Evolutionary conservation across 2,329 filamentous ascomycete species (phyloP).

Genomic region (Fusarium robinianum): DNA sequence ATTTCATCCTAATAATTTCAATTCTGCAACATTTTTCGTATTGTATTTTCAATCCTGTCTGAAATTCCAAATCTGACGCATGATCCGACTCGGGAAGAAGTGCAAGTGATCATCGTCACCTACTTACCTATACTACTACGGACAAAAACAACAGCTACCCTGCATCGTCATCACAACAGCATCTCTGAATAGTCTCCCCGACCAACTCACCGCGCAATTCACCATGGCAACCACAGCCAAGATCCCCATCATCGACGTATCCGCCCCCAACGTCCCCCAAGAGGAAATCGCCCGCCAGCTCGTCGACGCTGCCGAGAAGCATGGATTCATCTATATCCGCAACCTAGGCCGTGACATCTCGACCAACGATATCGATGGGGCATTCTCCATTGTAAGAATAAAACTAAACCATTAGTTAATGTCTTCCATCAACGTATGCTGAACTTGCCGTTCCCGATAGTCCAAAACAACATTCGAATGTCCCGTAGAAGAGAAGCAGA

Average conservation of each 20-base stretch:
- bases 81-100: no score
- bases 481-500: slow-evolving; percentile 71
- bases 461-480: slow-evolving; percentile 73
- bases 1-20: no score
- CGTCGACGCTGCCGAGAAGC: slow-evolving; percentile 77
- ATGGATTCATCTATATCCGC: slow-evolving; percentile 89
- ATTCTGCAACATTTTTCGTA: no score
- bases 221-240: slow-evolving; percentile 42
- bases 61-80: no score
- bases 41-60: no score
- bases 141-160: no score
- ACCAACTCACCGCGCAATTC: background rate
- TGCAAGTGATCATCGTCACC: no score
- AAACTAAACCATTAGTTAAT: background rate
- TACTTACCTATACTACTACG: no score
- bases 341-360: slow-evolving; percentile 74
- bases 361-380: slow-evolving; percentile 65
- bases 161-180: slow-evolving; percentile 1
- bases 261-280: slow-evolving; percentile 50
- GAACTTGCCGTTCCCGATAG: slow-evolving; percentile 37
- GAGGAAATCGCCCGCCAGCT: slow-evolving; percentile 67
- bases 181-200: background rate
- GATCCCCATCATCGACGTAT: slow-evolving; percentile 85
- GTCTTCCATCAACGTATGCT: slow-evolving; percentile 4
- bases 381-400: slow-evolving; percentile 71